Evolutionary conservation across 768 basidiomycete genomes (phyloP).

Genomic region (Cystofilobasidium ferigula): DNA sequence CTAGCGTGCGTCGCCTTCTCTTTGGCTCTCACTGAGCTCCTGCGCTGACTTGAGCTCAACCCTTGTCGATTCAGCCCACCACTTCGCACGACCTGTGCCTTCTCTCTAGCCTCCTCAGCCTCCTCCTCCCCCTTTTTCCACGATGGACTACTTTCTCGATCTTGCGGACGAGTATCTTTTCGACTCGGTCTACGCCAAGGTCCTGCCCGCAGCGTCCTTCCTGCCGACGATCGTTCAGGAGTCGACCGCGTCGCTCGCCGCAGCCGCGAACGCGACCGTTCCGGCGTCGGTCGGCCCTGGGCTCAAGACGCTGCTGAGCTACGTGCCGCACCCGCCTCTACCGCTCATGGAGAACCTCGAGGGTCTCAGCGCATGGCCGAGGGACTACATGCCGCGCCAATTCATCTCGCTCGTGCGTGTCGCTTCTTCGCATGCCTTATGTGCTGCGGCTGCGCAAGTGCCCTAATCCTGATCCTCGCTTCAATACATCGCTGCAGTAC

Average conservation of each 20-base stretch:
- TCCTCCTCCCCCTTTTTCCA: constrained; percentile 11
- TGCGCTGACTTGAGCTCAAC: too few relatives aligned
- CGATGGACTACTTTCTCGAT: constrained; percentile 75
- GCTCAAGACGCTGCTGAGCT: constrained; percentile 32
- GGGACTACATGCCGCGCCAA: constrained; percentile 51
- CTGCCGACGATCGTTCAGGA: constrained; percentile 31
- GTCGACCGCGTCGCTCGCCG: constrained; percentile 20
- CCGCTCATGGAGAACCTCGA: constrained; percentile 15
- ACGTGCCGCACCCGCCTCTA: constrained; percentile 27
- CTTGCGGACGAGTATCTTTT: constrained; percentile 60
- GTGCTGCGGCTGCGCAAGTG: too few relatives aligned
- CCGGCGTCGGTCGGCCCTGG: constrained; percentile 35
- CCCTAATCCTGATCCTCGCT: constrained; percentile 68
- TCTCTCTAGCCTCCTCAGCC: background rate
- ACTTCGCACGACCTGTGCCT: background rate
- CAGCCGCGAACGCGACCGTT: constrained; percentile 23
- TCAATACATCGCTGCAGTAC: too few relatives aligned
- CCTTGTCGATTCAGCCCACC: background rate
- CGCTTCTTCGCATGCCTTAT: constrained; percentile 29
- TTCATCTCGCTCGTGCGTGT: constrained; percentile 11
- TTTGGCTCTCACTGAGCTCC: too few relatives aligned
- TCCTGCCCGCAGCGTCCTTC: constrained; percentile 48
- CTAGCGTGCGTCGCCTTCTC: too few relatives aligned
- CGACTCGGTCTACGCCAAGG: constrained; percentile 64
- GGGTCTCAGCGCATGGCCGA: constrained; percentile 54